Base-by-base conservation (phyloP, 768 basidiomycete species). In the Lactarius vividus region DNA sequence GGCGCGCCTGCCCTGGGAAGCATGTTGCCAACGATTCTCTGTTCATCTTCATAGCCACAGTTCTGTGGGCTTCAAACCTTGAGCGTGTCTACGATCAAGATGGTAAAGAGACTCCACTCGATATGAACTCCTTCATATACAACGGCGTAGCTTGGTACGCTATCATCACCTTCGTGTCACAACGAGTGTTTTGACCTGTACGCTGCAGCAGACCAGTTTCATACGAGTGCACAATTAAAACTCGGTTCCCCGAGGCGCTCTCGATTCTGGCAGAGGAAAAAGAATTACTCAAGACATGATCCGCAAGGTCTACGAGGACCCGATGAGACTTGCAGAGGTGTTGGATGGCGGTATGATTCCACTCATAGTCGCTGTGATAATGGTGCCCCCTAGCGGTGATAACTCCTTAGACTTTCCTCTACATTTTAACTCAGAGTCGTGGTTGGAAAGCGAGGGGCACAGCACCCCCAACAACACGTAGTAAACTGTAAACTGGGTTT, bases 51-150 rank as follows among this genome's bases (percentile, higher is more conserved):
- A 62, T 73, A 15, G 69, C 72, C 29, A 61, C 59, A 11, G 5
- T 71, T 2, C 67, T 73, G 1, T 67, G 68, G 64, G 59, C 71
- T 20, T 62, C 65, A 33, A 57, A 68, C 44, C 60, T 68, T 31
- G 59, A 59, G 53, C 65, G 62, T 4, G n/a, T 35, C 4, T 15
- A n/a, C 5, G 63, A 66, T 29, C 53, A 42, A 20, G 16, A 57
- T 11, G 70, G 55, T 6, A 31, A 62, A 23, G 39, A 35, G 28
- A 62, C 59, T 11, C 29, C 37, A 15, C 62, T 61, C 18, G 60
- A 53, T 52, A 1, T 46, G 11, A 26, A 52, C 29, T 44, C 37
- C 0, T n/a, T 29, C 26, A 42, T 62, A 2, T n/a, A 65, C 57
- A 33, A 15, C 0, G 70, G 66, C 0, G 4, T 66, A 7, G 57